Percentiles rank a stretch among this genome's conserved stretches.
These are phyloP conservation scores for Phytophthora citricola DNA, from an alignment of 352 stramenopile species.

Conservation along the genomic window DNA sequence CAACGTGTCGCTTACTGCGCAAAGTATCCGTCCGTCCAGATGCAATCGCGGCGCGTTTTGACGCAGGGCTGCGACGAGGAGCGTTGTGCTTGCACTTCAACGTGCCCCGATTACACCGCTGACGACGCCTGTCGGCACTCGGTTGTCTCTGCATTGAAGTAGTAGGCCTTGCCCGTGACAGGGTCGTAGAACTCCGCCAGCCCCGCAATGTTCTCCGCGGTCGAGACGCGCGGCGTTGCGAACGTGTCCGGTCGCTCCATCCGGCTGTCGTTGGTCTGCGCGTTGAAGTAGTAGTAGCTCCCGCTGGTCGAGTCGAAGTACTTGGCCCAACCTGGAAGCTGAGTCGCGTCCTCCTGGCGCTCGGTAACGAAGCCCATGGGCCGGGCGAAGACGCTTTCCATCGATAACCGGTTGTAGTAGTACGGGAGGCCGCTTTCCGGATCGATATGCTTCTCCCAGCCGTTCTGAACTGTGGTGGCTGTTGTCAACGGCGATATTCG, in stretches of 20 bases:
- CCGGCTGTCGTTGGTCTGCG: conserved; percentile 50
- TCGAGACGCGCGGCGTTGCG: conserved; percentile 47
- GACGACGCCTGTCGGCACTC: conserved; percentile 46
- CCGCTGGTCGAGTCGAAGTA: conserved; percentile 62
- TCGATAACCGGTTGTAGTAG: conserved; percentile 84
- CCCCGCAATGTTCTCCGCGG: conserved; percentile 5
- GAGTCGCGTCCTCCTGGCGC: conserved; percentile 11
- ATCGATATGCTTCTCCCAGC: conserved; percentile 64
- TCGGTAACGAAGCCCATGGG: conserved; percentile 39
- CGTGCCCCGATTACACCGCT: conserved; percentile 7
- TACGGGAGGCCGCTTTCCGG: conserved; percentile 56
- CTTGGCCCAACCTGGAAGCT: conserved; percentile 46
- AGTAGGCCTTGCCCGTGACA: conserved; percentile 48
- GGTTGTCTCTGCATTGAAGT: conserved; percentile 55
- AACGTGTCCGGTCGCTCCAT: conserved; percentile 50
- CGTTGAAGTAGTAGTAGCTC: conserved; percentile 78
- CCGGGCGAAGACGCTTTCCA: conserved; percentile 70
- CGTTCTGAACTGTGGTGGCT: conserved; percentile 11
- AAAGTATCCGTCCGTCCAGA: conserved; percentile 10
- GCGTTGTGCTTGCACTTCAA: conserved; percentile 15
- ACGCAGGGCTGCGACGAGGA: background rate
- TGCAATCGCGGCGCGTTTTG: conserved; percentile 1
- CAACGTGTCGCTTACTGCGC: conserved; percentile 20
- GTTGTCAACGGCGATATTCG: conserved; percentile 20
- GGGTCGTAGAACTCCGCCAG: conserved; percentile 49